phyloP scores from a whole-genome alignment of 2,329 filamentous ascomycete species.

The Fusarium secorum region DNA sequence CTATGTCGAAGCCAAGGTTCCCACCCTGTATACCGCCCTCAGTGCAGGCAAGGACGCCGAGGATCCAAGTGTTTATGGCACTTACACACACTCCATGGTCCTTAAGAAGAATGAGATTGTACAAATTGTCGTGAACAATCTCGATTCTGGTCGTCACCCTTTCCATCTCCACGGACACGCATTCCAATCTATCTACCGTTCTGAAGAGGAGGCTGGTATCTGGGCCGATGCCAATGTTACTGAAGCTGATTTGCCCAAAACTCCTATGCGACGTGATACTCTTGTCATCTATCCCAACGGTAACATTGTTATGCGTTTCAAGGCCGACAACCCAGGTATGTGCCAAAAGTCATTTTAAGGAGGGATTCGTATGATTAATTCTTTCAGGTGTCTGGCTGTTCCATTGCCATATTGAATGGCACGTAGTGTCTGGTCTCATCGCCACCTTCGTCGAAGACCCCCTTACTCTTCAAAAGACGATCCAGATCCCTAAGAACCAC shows the following conservation, averaged over 20 bases:
- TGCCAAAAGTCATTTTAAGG: background rate
- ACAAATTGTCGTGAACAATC: slow-evolving; percentile 78
- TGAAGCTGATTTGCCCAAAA: slow-evolving; percentile 58
- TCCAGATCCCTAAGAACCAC: slow-evolving; percentile 68
- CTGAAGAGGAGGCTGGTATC: slow-evolving; percentile 63
- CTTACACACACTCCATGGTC: slow-evolving; percentile 71
- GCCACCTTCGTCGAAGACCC: slow-evolving; percentile 72
- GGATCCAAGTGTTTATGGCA: slow-evolving; percentile 70
- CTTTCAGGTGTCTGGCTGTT: slow-evolving; percentile 70
- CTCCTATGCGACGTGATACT: slow-evolving; percentile 74
- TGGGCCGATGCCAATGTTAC: slow-evolving; percentile 55
- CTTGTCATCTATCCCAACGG: slow-evolving; percentile 71
- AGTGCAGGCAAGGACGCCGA: slow-evolving; percentile 66
- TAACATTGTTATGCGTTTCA: slow-evolving; percentile 73
- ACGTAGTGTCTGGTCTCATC: slow-evolving; percentile 70
- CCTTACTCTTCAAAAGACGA: slow-evolving; percentile 65
- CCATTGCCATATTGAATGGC: slow-evolving; percentile 86
- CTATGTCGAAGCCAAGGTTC: slow-evolving; percentile 77
- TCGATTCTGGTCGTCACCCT: slow-evolving; percentile 74
- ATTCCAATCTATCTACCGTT: slow-evolving; percentile 74
- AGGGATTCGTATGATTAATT: background rate
- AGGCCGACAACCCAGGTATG: slow-evolving; percentile 70
- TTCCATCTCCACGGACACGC: slow-evolving; percentile 83
- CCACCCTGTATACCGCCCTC: slow-evolving; percentile 79
- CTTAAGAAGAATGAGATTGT: slow-evolving; percentile 72